These are phyloP conservation scores for Cephalotrichum gorgonifer DNA, from an alignment of 2,329 filamentous ascomycete species.

Conservation along the genomic window DNA sequence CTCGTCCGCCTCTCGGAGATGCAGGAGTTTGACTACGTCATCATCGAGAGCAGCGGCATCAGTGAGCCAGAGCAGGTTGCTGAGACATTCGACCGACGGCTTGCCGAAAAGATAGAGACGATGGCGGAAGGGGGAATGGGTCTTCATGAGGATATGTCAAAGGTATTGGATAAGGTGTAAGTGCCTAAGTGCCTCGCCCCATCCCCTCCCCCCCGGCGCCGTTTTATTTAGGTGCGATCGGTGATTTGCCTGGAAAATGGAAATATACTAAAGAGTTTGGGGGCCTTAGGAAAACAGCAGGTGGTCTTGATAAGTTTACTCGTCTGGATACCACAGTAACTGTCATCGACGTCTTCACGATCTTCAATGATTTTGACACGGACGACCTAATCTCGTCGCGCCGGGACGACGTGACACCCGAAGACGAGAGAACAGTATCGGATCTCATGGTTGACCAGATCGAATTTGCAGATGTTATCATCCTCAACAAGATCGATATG, in stretches of 20 bases:
- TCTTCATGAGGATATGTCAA: constrained; percentile 22
- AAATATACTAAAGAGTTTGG: constrained; percentile 2
- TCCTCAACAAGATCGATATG: constrained; percentile 61
- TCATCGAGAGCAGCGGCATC: constrained; percentile 55
- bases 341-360: constrained; percentile 62
- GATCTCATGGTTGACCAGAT: constrained; percentile 70
- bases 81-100: constrained; percentile 56
- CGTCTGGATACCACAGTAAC: constrained; percentile 62
- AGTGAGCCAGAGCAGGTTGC: constrained; percentile 66
- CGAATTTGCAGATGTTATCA: constrained; percentile 64
- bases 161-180: constrained; percentile 24
- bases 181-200: too few relatives aligned
- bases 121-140: constrained; percentile 20
- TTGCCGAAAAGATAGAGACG: constrained; percentile 33
- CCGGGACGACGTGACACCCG: constrained; percentile 48
- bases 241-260: background rate
- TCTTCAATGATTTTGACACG: constrained; percentile 63
- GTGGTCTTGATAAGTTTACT: constrained; percentile 56
- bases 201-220: constrained; percentile 9
- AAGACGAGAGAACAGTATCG: constrained; percentile 65
- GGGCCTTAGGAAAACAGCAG: constrained; percentile 34
- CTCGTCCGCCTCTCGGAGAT: constrained; percentile 51
- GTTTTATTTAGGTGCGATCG: too few relatives aligned
- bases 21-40: constrained; percentile 49
- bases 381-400: constrained; percentile 56